Conservation (phyloP, 2,329 filamentous ascomycete species). For the Fusarium mangiferae region DNA sequence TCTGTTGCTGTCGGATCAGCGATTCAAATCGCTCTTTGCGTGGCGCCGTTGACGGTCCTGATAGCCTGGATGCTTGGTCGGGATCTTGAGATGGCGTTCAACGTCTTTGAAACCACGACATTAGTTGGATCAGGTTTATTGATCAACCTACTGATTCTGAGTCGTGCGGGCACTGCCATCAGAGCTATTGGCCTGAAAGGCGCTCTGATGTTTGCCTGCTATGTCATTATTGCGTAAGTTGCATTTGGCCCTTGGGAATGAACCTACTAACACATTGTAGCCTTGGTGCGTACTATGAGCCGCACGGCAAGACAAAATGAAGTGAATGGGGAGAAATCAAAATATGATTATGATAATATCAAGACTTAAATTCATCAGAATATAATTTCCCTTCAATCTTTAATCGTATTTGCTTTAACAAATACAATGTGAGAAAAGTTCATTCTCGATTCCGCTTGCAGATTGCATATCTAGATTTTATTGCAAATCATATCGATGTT, state of each 20-base stretch:
- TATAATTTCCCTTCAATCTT: background rate
- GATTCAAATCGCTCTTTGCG: slow-evolving; percentile 71
- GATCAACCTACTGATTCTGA: slow-evolving; percentile 79
- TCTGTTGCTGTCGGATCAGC: slow-evolving; percentile 69
- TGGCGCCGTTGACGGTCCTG: slow-evolving; percentile 69
- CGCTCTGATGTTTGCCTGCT: slow-evolving; percentile 63
- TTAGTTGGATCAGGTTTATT: slow-evolving; percentile 77
- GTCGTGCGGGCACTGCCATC: slow-evolving; percentile 76
- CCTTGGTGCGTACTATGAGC: slow-evolving; percentile 34
- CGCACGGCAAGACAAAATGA: slow-evolving; percentile 16
- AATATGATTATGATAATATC: slow-evolving; percentile 23
- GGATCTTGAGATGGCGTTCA: slow-evolving; percentile 75
- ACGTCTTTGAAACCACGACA: slow-evolving; percentile 78
- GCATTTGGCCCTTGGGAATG: fast-evolving
- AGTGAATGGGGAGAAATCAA: background rate
- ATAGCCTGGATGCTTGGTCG: slow-evolving; percentile 67
- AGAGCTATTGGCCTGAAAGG: slow-evolving; percentile 62
- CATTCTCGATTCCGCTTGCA: background rate
- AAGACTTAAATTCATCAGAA: background rate
- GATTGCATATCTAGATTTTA: background rate
- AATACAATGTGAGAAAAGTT: too few species aligned
- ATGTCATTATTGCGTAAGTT: slow-evolving; percentile 59
- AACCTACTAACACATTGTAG: background rate
- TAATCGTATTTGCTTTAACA: too few species aligned
- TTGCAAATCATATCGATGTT: background rate